A percentile compares a stretch with the other conserved stretches of the same genome.
Evolutionary conservation across 129 eudicot genomes (phyloP).

Genomic region (Dittrichia graveolens): DNA sequence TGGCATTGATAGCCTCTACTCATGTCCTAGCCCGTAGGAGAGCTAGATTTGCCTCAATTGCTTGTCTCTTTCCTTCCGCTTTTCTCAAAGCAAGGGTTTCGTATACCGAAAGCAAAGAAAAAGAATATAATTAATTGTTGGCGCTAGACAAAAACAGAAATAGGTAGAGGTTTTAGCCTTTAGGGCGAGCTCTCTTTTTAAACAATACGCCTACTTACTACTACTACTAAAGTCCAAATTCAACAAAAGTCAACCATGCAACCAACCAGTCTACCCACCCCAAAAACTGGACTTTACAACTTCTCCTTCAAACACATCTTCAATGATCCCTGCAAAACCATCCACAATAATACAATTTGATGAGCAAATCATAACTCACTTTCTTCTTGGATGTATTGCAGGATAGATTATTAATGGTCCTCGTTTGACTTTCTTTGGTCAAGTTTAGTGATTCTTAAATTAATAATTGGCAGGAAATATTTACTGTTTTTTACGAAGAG

Average conservation of each 20-base stretch:
- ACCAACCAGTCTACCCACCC: background rate
- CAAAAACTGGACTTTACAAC: constrained; percentile 11
- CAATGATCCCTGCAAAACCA: constrained; percentile 25
- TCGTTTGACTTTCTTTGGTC: constrained; percentile 20
- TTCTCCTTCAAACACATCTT: constrained; percentile 22
- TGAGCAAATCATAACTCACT: background rate
- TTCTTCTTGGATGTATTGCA: constrained; percentile 1
- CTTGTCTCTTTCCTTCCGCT: too few relatives aligned
- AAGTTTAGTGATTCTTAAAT: background rate
- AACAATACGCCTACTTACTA: too few relatives aligned
- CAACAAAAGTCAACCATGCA: background rate
- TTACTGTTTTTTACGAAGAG: background rate
- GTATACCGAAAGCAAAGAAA: too few relatives aligned
- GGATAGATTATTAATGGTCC: background rate
- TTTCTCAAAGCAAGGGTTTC: too few relatives aligned
- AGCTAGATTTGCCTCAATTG: too few relatives aligned
- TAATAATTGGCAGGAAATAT: background rate
- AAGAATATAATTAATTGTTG: too few relatives aligned
- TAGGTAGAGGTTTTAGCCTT: too few relatives aligned
- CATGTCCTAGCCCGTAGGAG: too few relatives aligned
- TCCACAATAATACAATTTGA: constrained; percentile 1
- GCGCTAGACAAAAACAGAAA: too few relatives aligned
- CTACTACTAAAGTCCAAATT: constrained; percentile 25
- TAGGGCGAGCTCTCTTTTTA: too few relatives aligned
- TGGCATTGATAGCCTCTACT: too few relatives aligned